Percentiles rank a stretch among this genome's conserved stretches.
These are phyloP conservation scores for Apiospora hydei DNA, from an alignment of 2,329 filamentous ascomycete genomes.

Conservation along the genomic window DNA sequence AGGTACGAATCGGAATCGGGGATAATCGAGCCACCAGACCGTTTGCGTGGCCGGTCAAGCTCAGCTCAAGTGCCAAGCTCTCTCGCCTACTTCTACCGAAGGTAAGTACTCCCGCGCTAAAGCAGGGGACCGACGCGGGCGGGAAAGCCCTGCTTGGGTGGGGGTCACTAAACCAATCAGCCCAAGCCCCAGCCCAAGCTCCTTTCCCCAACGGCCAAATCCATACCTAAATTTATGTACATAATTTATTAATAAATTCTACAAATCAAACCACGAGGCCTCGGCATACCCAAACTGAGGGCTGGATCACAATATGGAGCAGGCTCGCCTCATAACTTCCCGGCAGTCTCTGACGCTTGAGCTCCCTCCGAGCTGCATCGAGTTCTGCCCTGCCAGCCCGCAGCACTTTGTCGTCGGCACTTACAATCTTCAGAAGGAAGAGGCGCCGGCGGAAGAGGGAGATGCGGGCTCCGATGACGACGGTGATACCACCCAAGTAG, in stretches of 20 bases:
- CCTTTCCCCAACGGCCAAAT: not conserved
- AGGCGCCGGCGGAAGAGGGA: slow-evolving; percentile 30
- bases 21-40: not conserved
- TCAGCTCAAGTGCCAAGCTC: not conserved
- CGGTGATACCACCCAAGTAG: slow-evolving; percentile 34
- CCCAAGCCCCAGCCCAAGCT: not conserved
- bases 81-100: not conserved
- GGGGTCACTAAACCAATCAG: not conserved
- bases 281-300: not conserved
- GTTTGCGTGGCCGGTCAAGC: slow-evolving; percentile 1
- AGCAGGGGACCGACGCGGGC: not conserved
- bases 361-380: slow-evolving; percentile 79
- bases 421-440: slow-evolving; percentile 72
- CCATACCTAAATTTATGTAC: not conserved
- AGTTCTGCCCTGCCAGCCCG: slow-evolving; percentile 70
- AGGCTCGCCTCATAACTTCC: slow-evolving; percentile 46
- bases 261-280: not conserved
- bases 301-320: slow-evolving; percentile 28
- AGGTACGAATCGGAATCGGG: not conserved
- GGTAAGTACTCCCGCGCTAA: not conserved
- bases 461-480: slow-evolving; percentile 31
- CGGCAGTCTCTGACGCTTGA: slow-evolving; percentile 62
- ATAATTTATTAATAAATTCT: too few species aligned
- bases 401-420: slow-evolving; percentile 82
- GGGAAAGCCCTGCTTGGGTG: not conserved